phyloP scores from a whole-genome alignment of 2,329 filamentous ascomycete species.

The Neofusicoccum cordaticola region DNA sequence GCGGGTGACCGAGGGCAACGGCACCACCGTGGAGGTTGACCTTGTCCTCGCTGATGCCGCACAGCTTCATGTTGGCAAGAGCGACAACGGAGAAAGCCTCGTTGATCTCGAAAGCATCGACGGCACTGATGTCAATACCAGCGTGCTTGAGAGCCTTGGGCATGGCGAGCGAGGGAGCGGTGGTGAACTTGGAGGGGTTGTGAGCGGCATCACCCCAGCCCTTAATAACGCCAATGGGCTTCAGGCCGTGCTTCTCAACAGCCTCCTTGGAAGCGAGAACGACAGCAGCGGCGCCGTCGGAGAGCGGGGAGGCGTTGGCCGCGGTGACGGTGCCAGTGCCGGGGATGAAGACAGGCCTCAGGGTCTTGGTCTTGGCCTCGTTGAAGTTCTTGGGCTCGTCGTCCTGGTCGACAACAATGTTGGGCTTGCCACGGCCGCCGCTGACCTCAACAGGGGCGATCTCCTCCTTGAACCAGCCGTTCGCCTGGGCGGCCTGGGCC shows the following conservation, averaged over 20 bases:
- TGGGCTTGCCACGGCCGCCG: slow-evolving; percentile 86
- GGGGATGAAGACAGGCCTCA: slow-evolving; percentile 77
- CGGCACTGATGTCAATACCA: slow-evolving; percentile 68
- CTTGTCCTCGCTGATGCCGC: slow-evolving; percentile 74
- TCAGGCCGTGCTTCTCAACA: slow-evolving; percentile 86
- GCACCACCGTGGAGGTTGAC: slow-evolving; percentile 95
- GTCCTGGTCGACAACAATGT: slow-evolving; percentile 75
- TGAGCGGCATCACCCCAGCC: slow-evolving; percentile 96
- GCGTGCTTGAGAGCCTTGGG: slow-evolving; percentile 98
- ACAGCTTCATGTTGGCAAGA: slow-evolving; percentile 91
- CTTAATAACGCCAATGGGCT: slow-evolving; percentile 91
- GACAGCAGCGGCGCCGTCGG: slow-evolving; percentile 88
- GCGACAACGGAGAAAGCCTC: slow-evolving; percentile 98
- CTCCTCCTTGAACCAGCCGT: slow-evolving; percentile 77
- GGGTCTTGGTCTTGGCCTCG: slow-evolving; percentile 49
- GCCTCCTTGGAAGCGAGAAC: slow-evolving; percentile 93
- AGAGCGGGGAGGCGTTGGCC: slow-evolving; percentile 93
- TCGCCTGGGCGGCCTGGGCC: slow-evolving; percentile 80
- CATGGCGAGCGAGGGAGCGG: slow-evolving; percentile 86
- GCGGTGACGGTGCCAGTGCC: slow-evolving; percentile 87
- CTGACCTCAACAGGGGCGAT: slow-evolving; percentile 87
- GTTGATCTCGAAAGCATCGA: slow-evolving; percentile 98
- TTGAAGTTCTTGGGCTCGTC: slow-evolving; percentile 91
- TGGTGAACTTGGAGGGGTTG: slow-evolving; percentile 92
- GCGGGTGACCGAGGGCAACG: slow-evolving; percentile 91